These are phyloP conservation scores for Pleurotus citrinopileatus DNA, from an alignment of 768 basidiomycete genomes.

Conservation along the genomic window DNA sequence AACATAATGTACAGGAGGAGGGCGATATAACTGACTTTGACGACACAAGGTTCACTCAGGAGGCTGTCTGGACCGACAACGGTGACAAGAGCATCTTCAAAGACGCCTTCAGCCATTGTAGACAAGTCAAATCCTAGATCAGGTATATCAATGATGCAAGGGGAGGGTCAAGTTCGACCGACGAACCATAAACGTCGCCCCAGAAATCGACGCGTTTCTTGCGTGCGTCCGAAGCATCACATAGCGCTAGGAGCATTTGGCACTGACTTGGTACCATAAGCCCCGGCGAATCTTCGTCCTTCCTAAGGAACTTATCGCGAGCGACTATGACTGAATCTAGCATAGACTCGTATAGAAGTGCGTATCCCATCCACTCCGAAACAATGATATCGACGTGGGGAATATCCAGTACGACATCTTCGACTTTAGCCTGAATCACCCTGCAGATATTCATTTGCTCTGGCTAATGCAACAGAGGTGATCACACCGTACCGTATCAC, in stretches of 20 bases:
- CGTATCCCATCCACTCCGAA: constrained; percentile 98
- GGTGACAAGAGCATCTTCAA: constrained; percentile 83
- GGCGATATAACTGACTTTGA: constrained; percentile 74
- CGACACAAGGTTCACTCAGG: constrained; percentile 54
- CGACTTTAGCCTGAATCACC: constrained; percentile 88
- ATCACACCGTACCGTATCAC: constrained; percentile 50
- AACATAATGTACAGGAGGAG: neutral
- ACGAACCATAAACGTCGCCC: constrained; percentile 85
- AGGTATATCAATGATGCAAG: neutral
- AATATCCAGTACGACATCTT: constrained; percentile 71
- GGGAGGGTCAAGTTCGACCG: neutral
- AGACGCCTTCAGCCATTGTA: constrained; percentile 72
- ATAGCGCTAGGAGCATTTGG: constrained; percentile 79
- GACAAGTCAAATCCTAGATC: constrained; percentile 81
- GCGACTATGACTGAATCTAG: constrained; percentile 91
- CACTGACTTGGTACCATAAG: constrained; percentile 92
- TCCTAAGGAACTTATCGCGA: constrained; percentile 79
- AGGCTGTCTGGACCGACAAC: constrained; percentile 65
- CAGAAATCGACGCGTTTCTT: constrained; percentile 89
- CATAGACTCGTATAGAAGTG: constrained; percentile 94
- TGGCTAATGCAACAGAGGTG: neutral
- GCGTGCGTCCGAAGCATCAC: constrained; percentile 70
- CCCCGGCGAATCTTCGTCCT: constrained; percentile 42
- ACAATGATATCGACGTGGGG: constrained; percentile 90
- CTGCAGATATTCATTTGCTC: neutral